Base-by-base conservation (phyloP, 176 grass and related monocot genomes). In the Eleusine coracana region DNA sequence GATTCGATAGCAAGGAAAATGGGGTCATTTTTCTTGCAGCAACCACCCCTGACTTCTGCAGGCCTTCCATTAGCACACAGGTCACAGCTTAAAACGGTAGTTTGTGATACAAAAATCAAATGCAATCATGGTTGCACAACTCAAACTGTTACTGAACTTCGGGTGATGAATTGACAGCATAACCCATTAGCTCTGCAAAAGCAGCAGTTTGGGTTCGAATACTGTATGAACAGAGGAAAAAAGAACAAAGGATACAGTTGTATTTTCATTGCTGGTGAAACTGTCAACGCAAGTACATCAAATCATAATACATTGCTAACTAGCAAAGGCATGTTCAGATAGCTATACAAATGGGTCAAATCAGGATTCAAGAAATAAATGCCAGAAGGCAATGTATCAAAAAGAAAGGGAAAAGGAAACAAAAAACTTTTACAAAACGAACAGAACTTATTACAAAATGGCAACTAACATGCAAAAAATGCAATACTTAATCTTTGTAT, bases 361-460 rank as follows among this genome's bases (percentile, higher is more conserved):
- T 39, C 36, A 28, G 70, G 2, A 46, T 46, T 46, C 44, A 20
- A 70, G 79, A 29, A 10, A 70, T 58, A 48, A 20, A 39, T 27
- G 29, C 20, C 28, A 40, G 3, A 40, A 37, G 14, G 5, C 2
- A 60, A 59, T 16, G 50, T 59, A 81, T 13, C 25, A 23, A 81
- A 81, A 74, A 36, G 5, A 42, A 29, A 20, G 14, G 4, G n/a
- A 52, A 42, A 39, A 85, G 39, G n/a, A 51, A 67, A 13, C 48
- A 59, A 15, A 75, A 68, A 31, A 69, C 48, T 83, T 83, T 63
- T 82, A 56, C 61, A 78, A 63, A 71, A 85, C 28, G 23, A 5
- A 48, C 39, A 7, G 39, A 73, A 21, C 42, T 74, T 74, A 74
- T 56, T 66, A 80, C 58, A 80, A 66, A 73, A 44, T 3, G 68